These are phyloP conservation scores for Rhodotorula glutinis DNA, from an alignment of 1,284 basidiomycete genomes.

Conservation along the genomic window DNA sequence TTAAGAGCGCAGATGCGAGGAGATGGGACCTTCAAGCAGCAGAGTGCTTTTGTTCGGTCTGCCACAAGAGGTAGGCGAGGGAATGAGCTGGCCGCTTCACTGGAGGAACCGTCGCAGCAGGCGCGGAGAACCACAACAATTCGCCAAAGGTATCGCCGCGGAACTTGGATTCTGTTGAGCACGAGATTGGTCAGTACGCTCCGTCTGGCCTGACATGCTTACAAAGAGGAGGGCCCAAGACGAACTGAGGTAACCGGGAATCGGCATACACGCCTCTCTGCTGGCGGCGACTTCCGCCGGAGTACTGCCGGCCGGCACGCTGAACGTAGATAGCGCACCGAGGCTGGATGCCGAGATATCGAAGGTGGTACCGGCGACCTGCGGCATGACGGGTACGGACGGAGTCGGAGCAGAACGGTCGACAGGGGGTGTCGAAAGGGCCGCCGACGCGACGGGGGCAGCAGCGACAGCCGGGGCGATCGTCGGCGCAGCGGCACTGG, in stretches of 20 bases:
- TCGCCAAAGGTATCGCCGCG: slow-evolving; percentile 35
- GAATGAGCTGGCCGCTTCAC: slow-evolving; percentile 26
- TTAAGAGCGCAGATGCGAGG: not conserved
- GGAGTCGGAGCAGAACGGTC: not conserved
- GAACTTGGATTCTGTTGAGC: slow-evolving; percentile 38
- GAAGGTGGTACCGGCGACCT: not conserved
- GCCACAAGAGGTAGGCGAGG: slow-evolving; percentile 38
- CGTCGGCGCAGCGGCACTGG: no score
- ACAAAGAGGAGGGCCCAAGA: not conserved
- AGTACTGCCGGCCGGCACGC: not conserved
- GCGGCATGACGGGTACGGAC: not conserved
- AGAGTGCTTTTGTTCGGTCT: not conserved
- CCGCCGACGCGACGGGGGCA: no score
- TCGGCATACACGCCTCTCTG: slow-evolving; percentile 28
- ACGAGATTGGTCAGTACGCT: not conserved
- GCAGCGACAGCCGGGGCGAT: no score
- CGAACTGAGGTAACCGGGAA: slow-evolving; percentile 36
- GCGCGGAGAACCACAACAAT: slow-evolving; percentile 42
- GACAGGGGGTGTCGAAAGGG: no score
- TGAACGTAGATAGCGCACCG: not conserved
- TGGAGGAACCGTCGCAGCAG: not conserved
- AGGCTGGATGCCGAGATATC: not conserved
- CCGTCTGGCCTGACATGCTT: no score
- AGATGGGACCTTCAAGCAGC: not conserved
- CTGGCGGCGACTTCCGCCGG: slow-evolving; percentile 27